Evolutionary conservation across 257 asterid species (phyloP), one percentile per base, ranked within the genome.

Genomic region (Solanum neorickii): DNA sequence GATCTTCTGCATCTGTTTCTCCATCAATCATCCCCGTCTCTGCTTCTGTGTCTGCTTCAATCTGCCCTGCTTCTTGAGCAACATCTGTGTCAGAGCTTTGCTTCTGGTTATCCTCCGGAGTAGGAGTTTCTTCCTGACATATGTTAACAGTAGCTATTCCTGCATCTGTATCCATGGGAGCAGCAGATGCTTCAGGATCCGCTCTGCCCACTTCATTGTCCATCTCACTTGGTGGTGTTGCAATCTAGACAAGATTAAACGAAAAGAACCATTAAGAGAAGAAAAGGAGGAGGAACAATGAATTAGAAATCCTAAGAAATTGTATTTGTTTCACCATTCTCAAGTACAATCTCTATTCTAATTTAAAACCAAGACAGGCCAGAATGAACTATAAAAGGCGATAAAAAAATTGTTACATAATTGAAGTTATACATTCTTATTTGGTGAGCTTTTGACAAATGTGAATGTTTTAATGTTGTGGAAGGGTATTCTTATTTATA

Each of bases 1-100:
- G 83, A 83, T 94, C 98, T 47, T 96, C 94, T 4, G 92, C 98
- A 12, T 93, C 96, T 6, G 88, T 88, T 84, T 92, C 98, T 70
- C 78, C 87, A 86, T 94, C 98, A 2, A 88, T 89, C 86, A 91
- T 95, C n/a, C 96, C 89, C 75, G 35, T 85, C 75, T 84, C 91
- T 42, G 88, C 87, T 46, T 89, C 92, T 52, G 83, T 87, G 11
- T 87, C 87, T 59, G 88, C 65, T 83, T 94, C 96, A 41, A 91
- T 90, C 86, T 92, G 96, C 49, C 95, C 98, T 1, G 94, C 93
- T 88, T 94, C 99, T 74, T 90, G 89, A 77, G 93, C 97, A 25
- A 47, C 90, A 66, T 93, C 97, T 4, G 89, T 91, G 83, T 94
- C 98, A 1, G 96, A 91, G 87, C 91, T 91, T 86, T 94, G 97